Conservation (phyloP, 1,139 yeast species). For the Groenewaldozyma sp. region DNA sequence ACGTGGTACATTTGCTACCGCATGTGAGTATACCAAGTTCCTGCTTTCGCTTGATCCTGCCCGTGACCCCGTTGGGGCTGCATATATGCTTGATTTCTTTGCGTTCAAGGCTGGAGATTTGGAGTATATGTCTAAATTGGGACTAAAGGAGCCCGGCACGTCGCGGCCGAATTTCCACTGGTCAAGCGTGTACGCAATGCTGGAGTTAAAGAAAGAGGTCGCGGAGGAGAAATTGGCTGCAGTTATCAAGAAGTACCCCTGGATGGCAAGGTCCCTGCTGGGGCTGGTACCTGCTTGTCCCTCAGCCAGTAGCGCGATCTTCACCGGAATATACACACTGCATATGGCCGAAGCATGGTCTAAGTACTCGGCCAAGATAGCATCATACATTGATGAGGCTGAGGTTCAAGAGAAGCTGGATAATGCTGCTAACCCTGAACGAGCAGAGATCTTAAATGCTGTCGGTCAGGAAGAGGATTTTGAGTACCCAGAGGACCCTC, state of each 20-base stretch:
- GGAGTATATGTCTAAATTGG: constrained; percentile 49
- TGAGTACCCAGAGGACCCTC: not conserved
- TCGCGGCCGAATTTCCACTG: constrained; percentile 67
- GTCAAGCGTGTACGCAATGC: constrained; percentile 52
- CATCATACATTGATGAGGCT: not conserved
- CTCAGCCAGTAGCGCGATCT: not conserved
- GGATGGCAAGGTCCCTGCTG: constrained; percentile 45
- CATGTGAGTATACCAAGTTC: constrained; percentile 63
- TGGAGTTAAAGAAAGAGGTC: constrained; percentile 19
- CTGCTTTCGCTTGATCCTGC: constrained; percentile 62
- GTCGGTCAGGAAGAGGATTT: not conserved
- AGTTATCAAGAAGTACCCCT: constrained; percentile 54
- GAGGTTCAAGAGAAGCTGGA: no score
- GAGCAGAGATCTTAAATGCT: not conserved
- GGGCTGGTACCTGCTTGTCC: constrained; percentile 13
- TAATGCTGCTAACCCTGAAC: not conserved
- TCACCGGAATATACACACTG: constrained; percentile 18
- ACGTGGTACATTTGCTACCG: constrained; percentile 69
- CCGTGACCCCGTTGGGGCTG: constrained; percentile 77
- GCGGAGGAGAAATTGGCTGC: constrained; percentile 41
- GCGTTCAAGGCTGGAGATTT: constrained; percentile 61
- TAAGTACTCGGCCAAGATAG: not conserved
- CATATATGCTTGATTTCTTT: constrained; percentile 75
- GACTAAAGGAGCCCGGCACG: constrained; percentile 37
- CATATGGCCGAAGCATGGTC: constrained; percentile 22